Percentiles rank a stretch among this genome's conserved stretches.
phyloP scores from a whole-genome alignment of 495 filamentous ascomycete species.

The Penicillium cataractarum region DNA sequence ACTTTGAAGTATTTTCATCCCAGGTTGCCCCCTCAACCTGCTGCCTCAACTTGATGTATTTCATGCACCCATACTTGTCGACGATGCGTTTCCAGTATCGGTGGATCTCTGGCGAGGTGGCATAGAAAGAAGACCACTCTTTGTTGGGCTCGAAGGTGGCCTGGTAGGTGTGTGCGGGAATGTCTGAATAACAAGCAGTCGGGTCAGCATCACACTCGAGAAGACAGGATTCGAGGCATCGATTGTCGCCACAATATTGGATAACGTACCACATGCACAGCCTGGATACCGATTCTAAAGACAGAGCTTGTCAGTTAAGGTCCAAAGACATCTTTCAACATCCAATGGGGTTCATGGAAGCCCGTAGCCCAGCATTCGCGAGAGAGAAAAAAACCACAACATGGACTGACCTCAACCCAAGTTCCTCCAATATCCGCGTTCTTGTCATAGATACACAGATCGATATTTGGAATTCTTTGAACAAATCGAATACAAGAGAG shows the following conservation, averaged over 20 bases:
- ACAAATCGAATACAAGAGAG: constrained; percentile 62
- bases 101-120: constrained; percentile 59
- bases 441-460: constrained; percentile 77
- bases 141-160: constrained; percentile 58
- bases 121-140: constrained; percentile 63
- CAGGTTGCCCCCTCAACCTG: constrained; percentile 42
- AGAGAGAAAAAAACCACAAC: neutral
- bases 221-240: neutral
- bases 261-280: constrained; percentile 54
- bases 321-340: neutral
- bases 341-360: neutral
- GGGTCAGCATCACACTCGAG: neutral
- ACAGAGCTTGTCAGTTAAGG: neutral
- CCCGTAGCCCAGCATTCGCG: neutral
- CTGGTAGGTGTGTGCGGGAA: constrained; percentile 53
- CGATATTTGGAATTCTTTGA: constrained; percentile 58
- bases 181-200: constrained; percentile 25
- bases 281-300: constrained; percentile 65
- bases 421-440: constrained; percentile 72
- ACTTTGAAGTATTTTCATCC: constrained; percentile 44
- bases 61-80: constrained; percentile 45
- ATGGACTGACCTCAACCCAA: constrained; percentile 58
- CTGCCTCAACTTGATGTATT: constrained; percentile 46
- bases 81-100: constrained; percentile 55
- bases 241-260: no score